Percentiles rank a stretch among this genome's conserved stretches.
Conservation (phyloP, 176 grass and related monocot species). For the Musa troglodytarum region DNA sequence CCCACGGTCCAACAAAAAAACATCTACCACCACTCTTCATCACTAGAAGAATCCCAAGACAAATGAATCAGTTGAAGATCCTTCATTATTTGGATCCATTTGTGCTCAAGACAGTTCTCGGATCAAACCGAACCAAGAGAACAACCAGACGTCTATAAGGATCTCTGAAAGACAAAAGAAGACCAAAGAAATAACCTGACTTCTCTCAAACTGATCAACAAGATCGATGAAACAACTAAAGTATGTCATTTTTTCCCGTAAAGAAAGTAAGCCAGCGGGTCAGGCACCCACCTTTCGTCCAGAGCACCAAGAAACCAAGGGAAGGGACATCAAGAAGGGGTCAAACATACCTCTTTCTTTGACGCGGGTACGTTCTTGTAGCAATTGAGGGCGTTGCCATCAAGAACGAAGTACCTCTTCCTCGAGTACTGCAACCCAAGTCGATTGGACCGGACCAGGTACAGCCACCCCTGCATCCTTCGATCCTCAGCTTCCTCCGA, state of each 20-base stretch:
- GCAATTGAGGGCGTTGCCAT: constrained; percentile 15
- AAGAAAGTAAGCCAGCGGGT: not conserved
- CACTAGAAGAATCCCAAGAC: not conserved
- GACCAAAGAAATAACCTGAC: not conserved
- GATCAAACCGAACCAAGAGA: not conserved
- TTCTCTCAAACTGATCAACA: not conserved
- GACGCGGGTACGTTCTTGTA: constrained; percentile 11
- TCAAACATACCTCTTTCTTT: constrained; percentile 3
- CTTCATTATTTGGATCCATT: not conserved
- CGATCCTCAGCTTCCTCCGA: not conserved
- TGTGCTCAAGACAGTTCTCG: not conserved
- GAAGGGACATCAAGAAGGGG: not conserved
- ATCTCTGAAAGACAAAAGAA: not conserved
- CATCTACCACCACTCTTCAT: not conserved
- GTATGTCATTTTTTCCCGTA: not conserved
- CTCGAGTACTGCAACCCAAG: constrained; percentile 12
- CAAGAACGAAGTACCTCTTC: constrained; percentile 23
- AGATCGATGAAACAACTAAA: not conserved
- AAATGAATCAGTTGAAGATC: not conserved
- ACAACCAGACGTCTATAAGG: not conserved
- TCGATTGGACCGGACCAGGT: constrained; percentile 17
- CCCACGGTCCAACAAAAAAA: not conserved
- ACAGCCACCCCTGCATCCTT: constrained; percentile 19
- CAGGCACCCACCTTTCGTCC: not conserved
- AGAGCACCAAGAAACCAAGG: not conserved